A percentile compares a stretch with the other conserved stretches of the same genome.
phyloP scores from a whole-genome alignment of 2,329 filamentous ascomycete genomes.

The Periconia sp. region DNA sequence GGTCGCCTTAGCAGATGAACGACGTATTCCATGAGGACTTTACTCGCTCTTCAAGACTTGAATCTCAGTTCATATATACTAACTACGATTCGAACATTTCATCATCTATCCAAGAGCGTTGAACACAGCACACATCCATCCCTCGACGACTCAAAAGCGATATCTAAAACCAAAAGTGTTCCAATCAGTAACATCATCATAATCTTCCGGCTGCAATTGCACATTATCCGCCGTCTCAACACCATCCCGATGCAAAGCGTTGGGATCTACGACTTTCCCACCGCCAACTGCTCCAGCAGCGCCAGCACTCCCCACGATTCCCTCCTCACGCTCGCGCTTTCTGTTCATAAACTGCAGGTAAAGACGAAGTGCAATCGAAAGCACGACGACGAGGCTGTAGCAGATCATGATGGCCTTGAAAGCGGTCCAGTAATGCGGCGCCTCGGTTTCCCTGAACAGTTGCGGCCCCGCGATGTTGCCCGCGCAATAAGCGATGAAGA shows the following conservation, averaged over 20 bases:
- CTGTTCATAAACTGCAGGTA: conserved; percentile 22
- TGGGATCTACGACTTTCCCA: conserved; percentile 14
- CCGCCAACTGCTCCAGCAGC: conserved; percentile 19
- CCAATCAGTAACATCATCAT: conserved; percentile 29
- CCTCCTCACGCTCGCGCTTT: conserved; percentile 20
- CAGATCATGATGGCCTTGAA: conserved; percentile 34
- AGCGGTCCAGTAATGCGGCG: conserved; percentile 20
- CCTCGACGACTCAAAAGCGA: conserved; percentile 13
- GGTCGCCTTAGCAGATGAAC: no score
- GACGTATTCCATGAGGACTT: no score
- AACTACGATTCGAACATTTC: no score
- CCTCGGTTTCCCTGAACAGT: conserved; percentile 16
- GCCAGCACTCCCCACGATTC: conserved; percentile 21
- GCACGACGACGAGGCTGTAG: conserved; percentile 37
- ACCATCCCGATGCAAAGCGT: conserved; percentile 1
- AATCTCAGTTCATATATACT: no score
- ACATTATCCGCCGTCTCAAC: conserved; percentile 6
- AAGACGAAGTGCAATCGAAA: conserved; percentile 16
- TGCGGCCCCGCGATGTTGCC: conserved; percentile 39
- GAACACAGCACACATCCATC: no score
- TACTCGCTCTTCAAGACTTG: no score
- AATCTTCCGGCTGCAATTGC: conserved; percentile 20
- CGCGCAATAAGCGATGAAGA: conserved; percentile 39
- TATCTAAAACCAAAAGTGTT: conserved; percentile 28
- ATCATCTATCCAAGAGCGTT: no score